These are phyloP conservation scores for Malassezia vespertilionis DNA, from an alignment of 1,284 basidiomycete genomes.

Conservation along the genomic window DNA sequence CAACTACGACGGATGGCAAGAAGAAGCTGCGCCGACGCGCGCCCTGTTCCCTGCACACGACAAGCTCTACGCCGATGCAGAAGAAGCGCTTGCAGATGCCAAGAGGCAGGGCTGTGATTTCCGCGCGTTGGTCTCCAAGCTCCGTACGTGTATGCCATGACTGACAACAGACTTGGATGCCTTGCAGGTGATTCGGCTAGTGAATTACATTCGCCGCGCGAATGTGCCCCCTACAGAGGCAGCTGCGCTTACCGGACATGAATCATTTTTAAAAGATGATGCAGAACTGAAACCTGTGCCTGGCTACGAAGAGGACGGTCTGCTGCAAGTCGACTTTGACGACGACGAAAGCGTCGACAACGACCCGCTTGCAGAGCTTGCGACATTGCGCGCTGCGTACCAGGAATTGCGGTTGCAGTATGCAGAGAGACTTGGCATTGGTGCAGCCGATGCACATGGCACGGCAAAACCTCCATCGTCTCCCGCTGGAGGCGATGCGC, in stretches of 20 bases:
- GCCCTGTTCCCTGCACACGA: conserved; percentile 12
- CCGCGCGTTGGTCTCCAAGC: conserved; percentile 18
- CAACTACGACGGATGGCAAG: conserved; percentile 30
- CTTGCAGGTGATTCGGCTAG: conserved; percentile 37
- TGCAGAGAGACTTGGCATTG: conserved; percentile 15
- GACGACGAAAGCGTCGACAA: conserved; percentile 1
- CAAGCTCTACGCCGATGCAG: conserved; percentile 19
- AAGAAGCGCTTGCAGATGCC: conserved; percentile 28
- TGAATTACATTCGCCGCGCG: conserved; percentile 36
- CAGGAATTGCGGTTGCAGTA: conserved; percentile 16
- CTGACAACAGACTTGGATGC: conserved; percentile 27
- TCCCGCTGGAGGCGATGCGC: conserved; percentile 67
- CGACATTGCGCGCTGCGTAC: conserved; percentile 16
- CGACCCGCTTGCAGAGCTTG: conserved; percentile 3
- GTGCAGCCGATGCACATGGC: conserved; percentile 2
- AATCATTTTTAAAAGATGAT: conserved; percentile 27
- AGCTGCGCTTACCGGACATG: conserved; percentile 13
- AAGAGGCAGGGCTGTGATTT: conserved; percentile 32
- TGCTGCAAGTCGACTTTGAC: conserved; percentile 24
- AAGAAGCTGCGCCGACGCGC: conserved; percentile 20
- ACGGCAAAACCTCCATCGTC: background rate
- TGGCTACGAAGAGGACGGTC: conserved; percentile 39
- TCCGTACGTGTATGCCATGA: conserved; percentile 6
- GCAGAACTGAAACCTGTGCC: conserved; percentile 36
- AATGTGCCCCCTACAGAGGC: conserved; percentile 14